Evolutionary conservation across 2,329 filamentous ascomycete genomes (phyloP), one percentile per base, ranked within the genome.

Genomic region (Celoporthe dispersa): DNA sequence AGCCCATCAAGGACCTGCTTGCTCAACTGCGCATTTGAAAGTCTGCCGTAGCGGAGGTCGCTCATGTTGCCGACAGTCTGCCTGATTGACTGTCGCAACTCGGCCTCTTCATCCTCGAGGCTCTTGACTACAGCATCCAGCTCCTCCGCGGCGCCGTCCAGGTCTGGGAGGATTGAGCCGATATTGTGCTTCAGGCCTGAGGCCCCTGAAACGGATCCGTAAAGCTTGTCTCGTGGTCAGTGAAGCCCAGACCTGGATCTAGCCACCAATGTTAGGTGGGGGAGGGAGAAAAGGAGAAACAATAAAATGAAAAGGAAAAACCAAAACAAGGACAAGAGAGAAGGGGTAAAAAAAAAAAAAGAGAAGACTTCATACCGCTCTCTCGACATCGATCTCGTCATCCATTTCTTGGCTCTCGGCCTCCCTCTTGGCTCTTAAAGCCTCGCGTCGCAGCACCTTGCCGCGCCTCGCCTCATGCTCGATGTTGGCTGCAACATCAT

Each of bases 21-120:
- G 35, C 84, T 84, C 41, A 94, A 80, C 70, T 88, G 84, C 31
- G 84, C 79, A 73, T 92, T 91, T 48, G 87, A 85, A 70, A 96
- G 86, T 68, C 90, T 90, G 51, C 94, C 94, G 76, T 96, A 95
- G 61, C 92, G 89, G 68, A 97, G 84, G 79, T 97, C 93, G 79
- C 93, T 97, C 78, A 97, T 82, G 63, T 87, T 88, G 41, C 91
- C 91, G 22, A 96, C 86, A 0, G 86, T 90, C 68, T 88, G 85
- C 73, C 86, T 85, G 66, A 96, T 86, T 14, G 88, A 86, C 4
- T 86, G 83, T 7, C 92, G 79, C 3, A 94, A 81, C 1, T 79
- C 78, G 0, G 84, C 83, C 67, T 91, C 88, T 74, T 95, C 91
- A 44, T 86, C 82, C 74, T 93, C 87, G 5, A 94, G 83, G 53